Evolutionary conservation across 2,329 filamentous ascomycete genomes (phyloP), one percentile per base, ranked within the genome.

Genomic region (Rutstroemia sp.): DNA sequence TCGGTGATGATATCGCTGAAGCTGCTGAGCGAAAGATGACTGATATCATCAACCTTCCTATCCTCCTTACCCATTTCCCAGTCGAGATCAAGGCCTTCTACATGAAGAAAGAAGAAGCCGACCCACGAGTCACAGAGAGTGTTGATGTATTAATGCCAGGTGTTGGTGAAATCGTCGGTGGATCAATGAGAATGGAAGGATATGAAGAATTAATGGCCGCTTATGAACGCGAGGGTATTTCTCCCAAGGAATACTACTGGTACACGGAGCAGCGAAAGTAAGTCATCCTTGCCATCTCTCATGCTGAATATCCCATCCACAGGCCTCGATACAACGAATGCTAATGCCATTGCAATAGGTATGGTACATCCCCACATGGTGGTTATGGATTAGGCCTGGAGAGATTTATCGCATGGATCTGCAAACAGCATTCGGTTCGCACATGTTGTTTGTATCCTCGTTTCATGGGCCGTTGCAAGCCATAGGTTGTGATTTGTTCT

Each of bases 71-170:
- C 2, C 92, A 97, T 75, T 99, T 99, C 83, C 94, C 94, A 19
- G 86, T 86, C 58, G 90, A 92, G 76, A 96, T 99, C 80, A 99
- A 99, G 80, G 88, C 94, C 1, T 99, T 99, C 73, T 99, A 99
- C 81, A 99, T 99, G 94, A 87, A 92, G 75, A 92, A 87, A 74
- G 94, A 92, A 66, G 77, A 79, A 45, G 74, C 80, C 30, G 94
- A 99, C 69, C 76, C 74, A 30, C 82, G 92, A 25, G 90, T 96
- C 27, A 99, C 94, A 0, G 92, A 99, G 78, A 90, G 84, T 60
- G 92, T 97, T 14, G 94, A 99, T 68, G 77, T 79, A 51, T 71
- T 86, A 63, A 81, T 99, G 91, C 94, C 94, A 10, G 90, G 90
- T 64, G 94, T 99, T 25, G 94, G 94, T 58, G 94, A 97, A 78